A percentile compares a stretch with the other conserved stretches of the same genome.
Conservation (phyloP, 192 early-diverging fungal species). For the Dimargaris xerosporica region DNA sequence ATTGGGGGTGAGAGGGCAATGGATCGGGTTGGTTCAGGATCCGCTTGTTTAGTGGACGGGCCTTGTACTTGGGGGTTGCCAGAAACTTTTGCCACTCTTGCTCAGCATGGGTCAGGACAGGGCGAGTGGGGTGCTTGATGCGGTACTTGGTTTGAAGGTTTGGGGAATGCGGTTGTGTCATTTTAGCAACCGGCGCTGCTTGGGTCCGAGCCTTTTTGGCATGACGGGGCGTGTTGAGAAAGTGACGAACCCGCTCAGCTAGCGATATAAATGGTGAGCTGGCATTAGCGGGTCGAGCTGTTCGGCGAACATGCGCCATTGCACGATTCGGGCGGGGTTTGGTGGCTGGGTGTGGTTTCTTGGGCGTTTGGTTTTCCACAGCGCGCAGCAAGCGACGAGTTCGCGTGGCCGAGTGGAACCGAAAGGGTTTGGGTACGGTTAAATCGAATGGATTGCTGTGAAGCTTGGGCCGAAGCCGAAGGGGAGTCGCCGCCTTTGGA, state of each 20-base stretch:
- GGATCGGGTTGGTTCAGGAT: background rate
- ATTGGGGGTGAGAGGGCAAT: background rate
- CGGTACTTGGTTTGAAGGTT: conserved; percentile 5
- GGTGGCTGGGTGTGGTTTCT: no score
- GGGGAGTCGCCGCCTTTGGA: background rate
- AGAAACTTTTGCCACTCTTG: conserved; percentile 5
- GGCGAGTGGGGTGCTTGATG: background rate
- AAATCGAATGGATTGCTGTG: background rate
- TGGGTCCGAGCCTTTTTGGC: no score
- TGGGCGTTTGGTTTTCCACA: no score
- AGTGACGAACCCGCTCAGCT: background rate
- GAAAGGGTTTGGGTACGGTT: conserved; percentile 7
- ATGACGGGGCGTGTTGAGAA: background rate
- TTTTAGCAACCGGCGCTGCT: no score
- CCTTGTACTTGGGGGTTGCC: conserved; percentile 1
- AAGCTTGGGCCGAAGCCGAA: background rate
- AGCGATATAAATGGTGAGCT: conserved; percentile 5
- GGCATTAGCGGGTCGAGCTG: no score
- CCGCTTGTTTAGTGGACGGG: background rate
- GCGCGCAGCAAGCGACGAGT: background rate
- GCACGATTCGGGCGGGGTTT: no score
- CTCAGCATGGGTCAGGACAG: background rate
- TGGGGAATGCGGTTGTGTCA: background rate
- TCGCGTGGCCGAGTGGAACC: background rate
- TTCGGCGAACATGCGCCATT: no score